Evolutionary conservation across 176 grass and related monocot genomes (phyloP), one percentile per base, ranked within the genome.

Genomic region (Neostapfia colusana): DNA sequence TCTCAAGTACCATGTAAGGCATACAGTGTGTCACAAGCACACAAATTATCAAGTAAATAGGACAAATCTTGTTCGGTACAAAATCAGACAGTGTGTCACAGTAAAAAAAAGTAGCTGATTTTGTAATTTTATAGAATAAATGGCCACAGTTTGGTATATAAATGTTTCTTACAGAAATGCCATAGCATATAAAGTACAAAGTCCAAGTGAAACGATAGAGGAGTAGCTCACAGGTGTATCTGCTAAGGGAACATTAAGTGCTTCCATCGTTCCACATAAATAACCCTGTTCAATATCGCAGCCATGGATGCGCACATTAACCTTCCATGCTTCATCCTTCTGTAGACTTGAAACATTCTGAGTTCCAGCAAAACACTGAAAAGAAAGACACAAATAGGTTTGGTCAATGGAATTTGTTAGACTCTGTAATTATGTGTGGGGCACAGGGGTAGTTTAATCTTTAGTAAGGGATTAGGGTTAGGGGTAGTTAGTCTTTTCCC

Each of bases 241-340:
- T 28, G 95, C 95, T 86, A 92, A 85, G 40, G 95, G 95, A 48
- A 98, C 95, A 92, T 98, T 98, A 55, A 98, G 80, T 51, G 95
- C 95, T 81, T 98, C 91, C 91, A 98, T 98, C 0, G 95, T 98
- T 73, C 91, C 95, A 77, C 95, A 98, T 82, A 98, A 79, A 87
- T 92, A 95, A 68, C 95, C 95, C 79, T 92, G 85, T 56, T 95
- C 89, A 56, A 88, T 70, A 82, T 98, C 91, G 76, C 89, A 90
- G 27, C 95, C 95, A 81, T 98, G 87, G 51, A 98, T 98, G 37
- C 87, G 80, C 9, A 95, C 95, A 87, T 98, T 98, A 81, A 98
- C 95, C 76, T 98, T 98, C 95, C 95, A 98, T 15, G 91, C 95
- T 76, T 98, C 95, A 68, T 98, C 91, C 81, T 98, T 98, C 42